Evolutionary conservation across 352 stramenopile species (phyloP).

Genomic region (Phytophthora pluvialis): DNA sequence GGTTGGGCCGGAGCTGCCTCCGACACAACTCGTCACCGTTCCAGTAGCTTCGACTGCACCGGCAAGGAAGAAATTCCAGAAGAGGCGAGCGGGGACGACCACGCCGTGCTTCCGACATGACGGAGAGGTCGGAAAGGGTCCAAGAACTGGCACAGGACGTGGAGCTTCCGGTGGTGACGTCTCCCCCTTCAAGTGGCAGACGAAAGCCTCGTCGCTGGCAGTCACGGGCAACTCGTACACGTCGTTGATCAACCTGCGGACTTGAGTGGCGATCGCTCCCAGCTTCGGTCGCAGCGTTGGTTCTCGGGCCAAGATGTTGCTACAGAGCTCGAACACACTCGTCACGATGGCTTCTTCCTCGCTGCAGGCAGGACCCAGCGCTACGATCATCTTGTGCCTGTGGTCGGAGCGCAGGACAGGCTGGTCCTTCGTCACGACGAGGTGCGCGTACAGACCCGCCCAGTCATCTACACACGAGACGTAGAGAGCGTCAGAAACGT

Average conservation of each 20-base stretch:
- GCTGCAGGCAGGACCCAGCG: conserved; percentile 37
- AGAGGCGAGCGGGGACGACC: conserved; percentile 39
- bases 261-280: conserved; percentile 17
- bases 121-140: background rate
- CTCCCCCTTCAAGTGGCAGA: conserved; percentile 1
- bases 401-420: conserved; percentile 53
- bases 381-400: conserved; percentile 38
- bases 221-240: conserved; percentile 37
- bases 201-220: conserved; percentile 32
- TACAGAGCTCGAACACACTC: conserved; percentile 34
- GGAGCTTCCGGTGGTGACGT: background rate
- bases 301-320: conserved; percentile 41
- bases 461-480: conserved; percentile 56
- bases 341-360: conserved; percentile 41
- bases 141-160: background rate
- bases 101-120: conserved; percentile 14
- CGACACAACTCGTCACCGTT: conserved; percentile 16
- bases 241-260: conserved; percentile 35
- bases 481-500: background rate
- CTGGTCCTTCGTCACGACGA: conserved; percentile 44
- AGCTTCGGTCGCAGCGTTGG: conserved; percentile 36
- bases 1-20: conserved; percentile 14
- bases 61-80: conserved; percentile 65
- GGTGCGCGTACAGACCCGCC: conserved; percentile 63
- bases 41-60: conserved; percentile 11